Base-by-base conservation (phyloP, 495 filamentous ascomycete species). In the Aspergillus taichungensis region DNA sequence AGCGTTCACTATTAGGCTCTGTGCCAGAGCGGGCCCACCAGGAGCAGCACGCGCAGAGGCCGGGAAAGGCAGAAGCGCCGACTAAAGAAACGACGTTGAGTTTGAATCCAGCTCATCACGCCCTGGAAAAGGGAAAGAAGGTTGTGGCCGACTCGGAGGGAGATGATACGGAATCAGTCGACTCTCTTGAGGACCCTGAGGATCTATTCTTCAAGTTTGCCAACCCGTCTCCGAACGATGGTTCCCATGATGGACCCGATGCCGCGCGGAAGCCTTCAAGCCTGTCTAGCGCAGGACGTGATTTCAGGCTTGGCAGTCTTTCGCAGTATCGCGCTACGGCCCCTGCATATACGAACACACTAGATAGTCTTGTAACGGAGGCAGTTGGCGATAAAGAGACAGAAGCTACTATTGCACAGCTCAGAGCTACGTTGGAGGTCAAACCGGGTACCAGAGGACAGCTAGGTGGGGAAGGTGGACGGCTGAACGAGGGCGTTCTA, bases 91-190 rank as follows among this genome's bases (percentile, higher is more conserved):
- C 60, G 3, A 53, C 35, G 24, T 46, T 50, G 14, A 61, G 56
- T 42, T 54, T 61, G 37, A 46, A 42, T 28, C 50, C 46, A 1
- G 59, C 63, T 5, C 73, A 74, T 48, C 71, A 72, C 28, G 53
- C 74, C 13, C 43, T 74, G 11, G 73, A 62, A 47, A 64, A 71
- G 40, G 73, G 75, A 10, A 65, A 62, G 38, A 66, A 75, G 47
- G 49, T 76, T 9, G 75, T 84, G 28, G 82, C 88, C 41, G 74
- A 70, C 45, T 90, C 85, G 0, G 85, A 89, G 53, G 81, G 81
- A 42, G 84, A 87, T 24, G 79, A 77, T 8, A 69, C 65, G 1
- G 78, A 79, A 47, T 81, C 79, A 0, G 71, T 80, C 43, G 55
- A 49, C n/a, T 71, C 65, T n/a, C 56, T 77, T 14, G 71, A 69